Evolutionary conservation across 345 rosid genomes (phyloP).

Genomic region (Gynandropsis gynandra): DNA sequence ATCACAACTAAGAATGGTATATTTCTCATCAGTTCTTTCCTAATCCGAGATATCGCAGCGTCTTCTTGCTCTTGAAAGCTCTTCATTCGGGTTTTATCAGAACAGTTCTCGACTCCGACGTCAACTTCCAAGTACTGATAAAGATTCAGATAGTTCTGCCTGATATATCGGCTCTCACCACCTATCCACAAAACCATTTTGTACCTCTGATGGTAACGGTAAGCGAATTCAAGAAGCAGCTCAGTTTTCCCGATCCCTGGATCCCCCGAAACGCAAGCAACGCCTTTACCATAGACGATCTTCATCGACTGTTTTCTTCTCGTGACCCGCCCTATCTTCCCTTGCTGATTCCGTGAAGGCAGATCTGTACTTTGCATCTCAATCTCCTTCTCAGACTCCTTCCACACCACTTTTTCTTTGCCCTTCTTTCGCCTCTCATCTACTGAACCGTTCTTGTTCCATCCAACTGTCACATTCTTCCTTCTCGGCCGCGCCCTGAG

Average conservation of each 20-base stretch:
- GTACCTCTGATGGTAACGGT: conserved; percentile 81
- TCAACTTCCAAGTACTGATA: conserved; percentile 76
- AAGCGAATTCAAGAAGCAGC: conserved; percentile 90
- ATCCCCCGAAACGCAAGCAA: conserved; percentile 88
- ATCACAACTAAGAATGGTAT: conserved; percentile 82
- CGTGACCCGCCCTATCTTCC: conserved; percentile 34
- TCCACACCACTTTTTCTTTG: conserved; percentile 88
- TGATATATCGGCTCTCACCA: conserved; percentile 77
- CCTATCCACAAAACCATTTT: conserved; percentile 96
- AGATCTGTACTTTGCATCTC: conserved; percentile 66
- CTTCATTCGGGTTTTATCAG: conserved; percentile 53
- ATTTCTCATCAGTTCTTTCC: conserved; percentile 87
- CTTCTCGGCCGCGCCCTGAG: conserved; percentile 68
- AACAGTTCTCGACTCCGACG: conserved; percentile 59
- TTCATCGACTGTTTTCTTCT: conserved; percentile 65
- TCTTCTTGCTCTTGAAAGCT: conserved; percentile 95
- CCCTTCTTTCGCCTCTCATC: conserved; percentile 66
- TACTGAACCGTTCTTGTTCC: conserved; percentile 46
- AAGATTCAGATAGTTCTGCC: conserved; percentile 87
- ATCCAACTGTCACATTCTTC: conserved; percentile 61
- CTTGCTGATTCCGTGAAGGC: conserved; percentile 30
- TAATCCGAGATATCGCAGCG: conserved; percentile 62
- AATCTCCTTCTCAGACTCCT: conserved; percentile 89
- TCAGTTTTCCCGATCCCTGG: conserved; percentile 93
- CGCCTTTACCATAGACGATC: conserved; percentile 71